Evolutionary conservation across 2,329 filamentous ascomycete species (phyloP).

Genomic region (Pseudocercospora ulei): DNA sequence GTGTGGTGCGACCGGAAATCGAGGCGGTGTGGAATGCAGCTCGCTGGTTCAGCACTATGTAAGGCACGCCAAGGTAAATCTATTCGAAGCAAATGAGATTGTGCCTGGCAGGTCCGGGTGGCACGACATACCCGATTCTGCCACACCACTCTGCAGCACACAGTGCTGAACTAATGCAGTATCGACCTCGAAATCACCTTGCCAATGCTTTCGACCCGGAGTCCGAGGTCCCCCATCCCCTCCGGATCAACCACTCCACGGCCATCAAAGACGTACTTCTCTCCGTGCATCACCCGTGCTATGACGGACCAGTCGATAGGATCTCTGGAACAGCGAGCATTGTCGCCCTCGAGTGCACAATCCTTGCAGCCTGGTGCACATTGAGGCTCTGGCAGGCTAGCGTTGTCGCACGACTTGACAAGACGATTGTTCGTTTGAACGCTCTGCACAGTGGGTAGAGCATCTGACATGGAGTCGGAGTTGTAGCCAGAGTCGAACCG

Average conservation of each 20-base stretch:
- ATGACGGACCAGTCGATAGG: constrained; percentile 30
- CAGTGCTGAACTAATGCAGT: too few relatives aligned
- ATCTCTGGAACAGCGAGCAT: constrained; percentile 1
- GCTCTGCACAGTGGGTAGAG: constrained; percentile 8
- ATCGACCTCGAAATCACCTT: constrained; percentile 18
- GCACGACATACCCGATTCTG: constrained; percentile 10
- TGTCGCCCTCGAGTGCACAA: constrained; percentile 4
- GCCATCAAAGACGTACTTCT: constrained; percentile 34
- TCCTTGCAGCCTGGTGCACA: constrained; percentile 1
- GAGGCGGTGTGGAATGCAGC: too few relatives aligned
- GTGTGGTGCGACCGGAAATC: constrained; percentile 13
- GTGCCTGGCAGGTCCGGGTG: constrained; percentile 13
- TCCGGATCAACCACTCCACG: constrained; percentile 30
- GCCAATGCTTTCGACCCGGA: constrained; percentile 32
- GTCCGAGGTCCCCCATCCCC: constrained; percentile 29
- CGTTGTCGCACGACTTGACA: constrained; percentile 4
- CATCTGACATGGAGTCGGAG: constrained; percentile 8
- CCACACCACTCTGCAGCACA: constrained; percentile 14
- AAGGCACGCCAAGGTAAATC: background rate
- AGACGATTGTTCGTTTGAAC: background rate
- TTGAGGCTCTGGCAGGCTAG: constrained; percentile 1
- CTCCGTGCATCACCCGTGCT: constrained; percentile 28
- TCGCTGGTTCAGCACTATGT: too few relatives aligned
- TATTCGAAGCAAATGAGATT: constrained; percentile 10
- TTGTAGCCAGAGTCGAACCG: constrained; percentile 3